Base-by-base conservation (phyloP, 495 filamentous ascomycete species). In the Aspergillus coremiiformis region DNA sequence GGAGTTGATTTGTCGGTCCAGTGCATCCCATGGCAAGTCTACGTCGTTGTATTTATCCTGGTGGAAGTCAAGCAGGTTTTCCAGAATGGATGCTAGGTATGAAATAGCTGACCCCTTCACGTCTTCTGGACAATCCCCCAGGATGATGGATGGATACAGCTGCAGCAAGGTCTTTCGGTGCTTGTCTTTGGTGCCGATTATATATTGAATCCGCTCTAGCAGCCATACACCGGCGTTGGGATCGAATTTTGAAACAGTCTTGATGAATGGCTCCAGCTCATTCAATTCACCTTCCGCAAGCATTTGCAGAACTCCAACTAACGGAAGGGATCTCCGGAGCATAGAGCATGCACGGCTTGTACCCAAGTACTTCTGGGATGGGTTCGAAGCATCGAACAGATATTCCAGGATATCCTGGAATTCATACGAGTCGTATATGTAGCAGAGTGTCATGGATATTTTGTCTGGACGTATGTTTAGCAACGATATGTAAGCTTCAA, bases 191-290 rank as follows among this genome's bases (percentile, higher is more conserved):
- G 44, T 48, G 7, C 53, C 57, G 27, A 69, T 56, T 15, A 53
- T 55, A 1, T 65, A 60, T 1, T 65, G 58, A 20, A 72, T 49
- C 23, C 58, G 54, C 21, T 73, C 66, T 35, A 66, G 39, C n/a
- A 76, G 51, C 69, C 70, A 76, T 41, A 60, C 53, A n/a, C 62
- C 66, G 12, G 63, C 66, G 55, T 76, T 65, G 17, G 65, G 57
- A 51, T 76, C 73, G 15, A 68, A 64, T 0, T 39, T 37, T 3
- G 65, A 61, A 15, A 73, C 59, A 10, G 27, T 54, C 12, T 56
- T 47, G 19, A 67, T 56, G 44, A 72, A 67, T 2, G 45, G 8
- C 4, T 54, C 49, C 20, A 73, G 42, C 0, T 57, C 52, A 0
- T 55, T 33, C 46, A 52, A 55, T 30, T 65, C 51, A 7, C 42